Base-by-base conservation (phyloP, 495 filamentous ascomycete genomes). In the Lichenothelia convexa region DNA sequence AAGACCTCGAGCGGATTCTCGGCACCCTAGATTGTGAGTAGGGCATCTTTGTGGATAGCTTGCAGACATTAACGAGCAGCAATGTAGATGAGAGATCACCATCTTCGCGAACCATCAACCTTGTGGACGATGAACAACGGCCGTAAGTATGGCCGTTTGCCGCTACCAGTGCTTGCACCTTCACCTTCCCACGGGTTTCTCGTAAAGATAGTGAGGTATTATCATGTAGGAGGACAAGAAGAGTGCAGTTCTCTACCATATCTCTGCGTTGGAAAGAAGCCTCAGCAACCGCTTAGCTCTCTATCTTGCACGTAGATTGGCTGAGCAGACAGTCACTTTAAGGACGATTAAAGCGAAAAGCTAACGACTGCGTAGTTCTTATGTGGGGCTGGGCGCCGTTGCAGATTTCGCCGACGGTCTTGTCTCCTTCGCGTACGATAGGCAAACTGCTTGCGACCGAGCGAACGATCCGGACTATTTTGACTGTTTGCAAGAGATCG, bases 401-500 rank as follows among this genome's bases (percentile, higher is more conserved):
- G 46, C 44, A 2, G 62, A 69, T 42, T 67, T 66, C 30, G 59
- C 64, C 17, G 61, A 72, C 30, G 49, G 61, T 1, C 62, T 78
- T 21, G 38, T 79, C 2, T 43, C 45, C 15, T 64, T 66, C 38
- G 59, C 62, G 5, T 66, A 58, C 36, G 45, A 55, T 5, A 45
- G 57, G 11, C 65, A 68, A 45, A 36, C 46, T 3, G 17, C 35
- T 0, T 55, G 44, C 7, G 63, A 69, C 39, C 44, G 44, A 3
- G 38, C 18, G 12, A 55, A 60, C 26, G 46, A 45, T 13, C 33
- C 61, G 5, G 65, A 63, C 45, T 69, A 68, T 43, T 59, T 67
- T 27, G 59, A 65, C 40, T 62, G 59, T 41, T 51, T 69, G 15
- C 54, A 61, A 37, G 52, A 48, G 15, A 51, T 69, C 21, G 55